These are phyloP conservation scores for Gymnopilus dilepis DNA, from an alignment of 768 basidiomycete species.

Conservation along the genomic window DNA sequence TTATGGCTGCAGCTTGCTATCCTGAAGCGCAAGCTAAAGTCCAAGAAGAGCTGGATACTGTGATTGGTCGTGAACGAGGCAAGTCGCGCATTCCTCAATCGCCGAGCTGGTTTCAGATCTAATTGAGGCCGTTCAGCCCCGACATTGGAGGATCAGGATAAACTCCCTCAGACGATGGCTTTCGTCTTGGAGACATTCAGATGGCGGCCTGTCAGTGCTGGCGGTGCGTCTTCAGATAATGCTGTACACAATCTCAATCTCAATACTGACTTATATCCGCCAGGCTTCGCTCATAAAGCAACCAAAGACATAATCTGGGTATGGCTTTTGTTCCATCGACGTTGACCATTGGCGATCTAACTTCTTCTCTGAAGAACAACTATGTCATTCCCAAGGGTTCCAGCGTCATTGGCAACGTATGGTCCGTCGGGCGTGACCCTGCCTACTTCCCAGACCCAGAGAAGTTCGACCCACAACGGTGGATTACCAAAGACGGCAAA, in stretches of 20 bases:
- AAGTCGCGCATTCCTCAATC: conserved; percentile 9
- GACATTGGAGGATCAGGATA: conserved; percentile 44
- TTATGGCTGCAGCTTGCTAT: conserved; percentile 64
- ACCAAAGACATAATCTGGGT: conserved; percentile 71
- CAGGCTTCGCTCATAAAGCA: conserved; percentile 67
- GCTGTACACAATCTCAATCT: neutral
- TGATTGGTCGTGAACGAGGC: conserved; percentile 54
- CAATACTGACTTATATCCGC: neutral
- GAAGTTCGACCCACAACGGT: conserved; percentile 60
- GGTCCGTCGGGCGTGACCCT: conserved; percentile 66
- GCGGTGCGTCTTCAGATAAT: conserved; percentile 37
- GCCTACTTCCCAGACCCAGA: conserved; percentile 64
- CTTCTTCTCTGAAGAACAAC: conserved; percentile 36
- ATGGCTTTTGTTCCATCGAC: conserved; percentile 3
- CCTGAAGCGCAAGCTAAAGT: conserved; percentile 56
- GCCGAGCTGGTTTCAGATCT: neutral
- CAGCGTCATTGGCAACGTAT: conserved; percentile 63
- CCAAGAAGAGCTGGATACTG: conserved; percentile 58
- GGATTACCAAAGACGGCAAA: conserved; percentile 50
- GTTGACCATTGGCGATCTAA: neutral
- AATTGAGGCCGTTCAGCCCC: conserved; percentile 33
- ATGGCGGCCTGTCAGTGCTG: conserved; percentile 56
- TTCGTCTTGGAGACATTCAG: conserved; percentile 56
- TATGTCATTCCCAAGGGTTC: conserved; percentile 62
- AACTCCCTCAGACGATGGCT: conserved; percentile 50